phyloP scores from a whole-genome alignment of 768 basidiomycete genomes.

The Leccinum incarnatum region DNA sequence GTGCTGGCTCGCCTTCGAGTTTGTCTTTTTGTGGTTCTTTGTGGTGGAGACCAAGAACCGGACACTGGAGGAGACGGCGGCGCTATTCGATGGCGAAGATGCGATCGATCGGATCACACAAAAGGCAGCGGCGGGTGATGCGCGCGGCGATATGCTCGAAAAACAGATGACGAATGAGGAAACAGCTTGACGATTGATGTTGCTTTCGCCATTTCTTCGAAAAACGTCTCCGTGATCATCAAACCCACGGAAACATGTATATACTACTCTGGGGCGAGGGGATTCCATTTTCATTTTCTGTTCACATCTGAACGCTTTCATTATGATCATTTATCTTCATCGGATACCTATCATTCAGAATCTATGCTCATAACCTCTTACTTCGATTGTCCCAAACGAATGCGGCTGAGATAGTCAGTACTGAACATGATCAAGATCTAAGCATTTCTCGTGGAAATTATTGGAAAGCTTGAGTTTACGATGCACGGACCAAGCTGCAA shows the following conservation, averaged over 20 bases:
- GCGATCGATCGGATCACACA: constrained; percentile 17
- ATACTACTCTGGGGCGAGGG: too few species aligned
- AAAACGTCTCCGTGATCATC: too few species aligned
- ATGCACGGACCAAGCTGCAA: constrained; percentile 12
- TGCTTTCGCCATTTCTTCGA: too few species aligned
- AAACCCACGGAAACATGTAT: too few species aligned
- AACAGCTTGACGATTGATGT: background rate
- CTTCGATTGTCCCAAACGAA: too few species aligned
- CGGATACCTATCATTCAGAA: too few species aligned
- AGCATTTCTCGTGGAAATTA: constrained; percentile 40
- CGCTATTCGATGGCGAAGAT: constrained; percentile 64
- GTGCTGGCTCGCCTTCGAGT: constrained; percentile 16
- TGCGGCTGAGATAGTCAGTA: too few species aligned
- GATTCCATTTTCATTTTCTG: too few species aligned
- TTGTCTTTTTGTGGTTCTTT: constrained; percentile 13
- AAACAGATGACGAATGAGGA: constrained; percentile 1
- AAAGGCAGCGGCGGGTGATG: constrained; percentile 4
- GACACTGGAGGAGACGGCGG: constrained; percentile 73
- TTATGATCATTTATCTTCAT: too few species aligned
- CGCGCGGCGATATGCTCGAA: constrained; percentile 2
- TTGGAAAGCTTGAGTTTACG: constrained; percentile 52
- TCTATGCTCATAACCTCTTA: too few species aligned
- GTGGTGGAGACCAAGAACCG: constrained; percentile 29
- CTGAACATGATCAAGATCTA: background rate
- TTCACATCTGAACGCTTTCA: too few species aligned